These are phyloP conservation scores for Posidonia oceanica DNA, from an alignment of 116 monocot genomes.

Conservation along the genomic window DNA sequence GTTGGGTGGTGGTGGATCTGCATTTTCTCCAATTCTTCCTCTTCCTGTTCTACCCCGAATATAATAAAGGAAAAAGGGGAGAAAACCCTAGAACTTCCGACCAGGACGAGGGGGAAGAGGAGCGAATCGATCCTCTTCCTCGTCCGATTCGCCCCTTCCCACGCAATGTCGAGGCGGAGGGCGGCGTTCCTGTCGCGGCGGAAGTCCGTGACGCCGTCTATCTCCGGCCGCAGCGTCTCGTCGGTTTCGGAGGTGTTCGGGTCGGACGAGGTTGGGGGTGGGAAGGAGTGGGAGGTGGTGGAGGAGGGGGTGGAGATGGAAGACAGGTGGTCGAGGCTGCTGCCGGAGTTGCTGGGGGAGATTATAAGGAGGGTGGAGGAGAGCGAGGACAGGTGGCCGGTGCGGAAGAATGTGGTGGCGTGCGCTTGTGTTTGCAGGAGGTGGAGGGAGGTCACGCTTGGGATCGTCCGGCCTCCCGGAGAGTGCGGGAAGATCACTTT, in stretches of 20 bases:
- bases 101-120: too few relatives aligned
- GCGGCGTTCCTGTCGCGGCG: background rate
- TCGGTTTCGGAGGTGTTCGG: background rate
- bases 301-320: conserved; percentile 15
- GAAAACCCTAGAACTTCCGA: too few relatives aligned
- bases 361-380: conserved; percentile 54
- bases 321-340: conserved; percentile 42
- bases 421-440: conserved; percentile 63
- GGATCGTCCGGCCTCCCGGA: conserved; percentile 26
- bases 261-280: background rate
- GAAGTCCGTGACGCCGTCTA: background rate
- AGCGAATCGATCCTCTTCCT: background rate
- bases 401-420: conserved; percentile 39
- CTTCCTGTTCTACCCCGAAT: too few relatives aligned
- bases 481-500: conserved; percentile 64
- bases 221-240: conserved; percentile 1
- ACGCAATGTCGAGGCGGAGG: background rate
- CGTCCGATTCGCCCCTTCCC: background rate
- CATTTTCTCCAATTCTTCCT: too few relatives aligned
- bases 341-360: conserved; percentile 68
- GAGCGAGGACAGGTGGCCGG: conserved; percentile 54
- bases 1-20: too few relatives aligned
- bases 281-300: background rate
- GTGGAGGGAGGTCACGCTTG: conserved; percentile 51
- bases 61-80: too few relatives aligned